A percentile compares a stretch with the other conserved stretches of the same genome.
These are phyloP conservation scores for Tuber aestivum DNA, from an alignment of 495 filamentous ascomycete species.

Conservation along the genomic window DNA sequence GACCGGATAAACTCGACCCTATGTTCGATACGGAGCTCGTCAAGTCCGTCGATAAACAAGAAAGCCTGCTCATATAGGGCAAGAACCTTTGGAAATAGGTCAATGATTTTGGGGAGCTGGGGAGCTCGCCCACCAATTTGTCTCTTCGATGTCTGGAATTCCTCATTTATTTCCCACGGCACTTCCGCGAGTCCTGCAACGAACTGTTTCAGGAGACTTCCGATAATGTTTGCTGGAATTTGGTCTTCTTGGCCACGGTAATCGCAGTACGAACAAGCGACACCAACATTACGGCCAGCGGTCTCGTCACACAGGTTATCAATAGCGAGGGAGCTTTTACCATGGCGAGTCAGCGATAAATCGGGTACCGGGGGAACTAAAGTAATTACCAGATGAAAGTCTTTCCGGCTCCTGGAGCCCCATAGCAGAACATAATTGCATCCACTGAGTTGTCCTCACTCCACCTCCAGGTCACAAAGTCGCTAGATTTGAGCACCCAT, in stretches of 20 bases:
- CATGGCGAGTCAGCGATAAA: neutral
- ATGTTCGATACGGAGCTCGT: too few species aligned
- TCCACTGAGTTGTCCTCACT: too few species aligned
- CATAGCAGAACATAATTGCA: too few species aligned
- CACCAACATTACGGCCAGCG: neutral
- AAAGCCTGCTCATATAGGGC: neutral
- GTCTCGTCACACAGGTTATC: neutral
- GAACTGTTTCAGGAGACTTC: neutral
- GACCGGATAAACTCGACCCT: constrained; percentile 10
- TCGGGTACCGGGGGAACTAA: neutral
- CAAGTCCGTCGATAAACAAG: constrained; percentile 10
- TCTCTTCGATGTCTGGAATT: neutral
- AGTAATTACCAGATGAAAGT: neutral
- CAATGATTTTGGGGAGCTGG: too few species aligned
- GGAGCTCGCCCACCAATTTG: neutral
- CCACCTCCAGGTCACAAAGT: too few species aligned
- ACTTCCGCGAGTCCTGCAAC: neutral
- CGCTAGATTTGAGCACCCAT: too few species aligned
- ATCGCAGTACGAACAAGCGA: neutral
- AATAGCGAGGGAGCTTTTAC: neutral
- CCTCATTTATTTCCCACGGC: neutral
- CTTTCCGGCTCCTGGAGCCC: neutral
- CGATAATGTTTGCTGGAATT: neutral
- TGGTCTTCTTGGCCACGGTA: neutral
- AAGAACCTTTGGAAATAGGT: neutral